Percentiles rank a stretch among this genome's conserved stretches.
Evolutionary conservation across 2,329 filamentous ascomycete species (phyloP).

Genomic region (Arthroderma sp.): DNA sequence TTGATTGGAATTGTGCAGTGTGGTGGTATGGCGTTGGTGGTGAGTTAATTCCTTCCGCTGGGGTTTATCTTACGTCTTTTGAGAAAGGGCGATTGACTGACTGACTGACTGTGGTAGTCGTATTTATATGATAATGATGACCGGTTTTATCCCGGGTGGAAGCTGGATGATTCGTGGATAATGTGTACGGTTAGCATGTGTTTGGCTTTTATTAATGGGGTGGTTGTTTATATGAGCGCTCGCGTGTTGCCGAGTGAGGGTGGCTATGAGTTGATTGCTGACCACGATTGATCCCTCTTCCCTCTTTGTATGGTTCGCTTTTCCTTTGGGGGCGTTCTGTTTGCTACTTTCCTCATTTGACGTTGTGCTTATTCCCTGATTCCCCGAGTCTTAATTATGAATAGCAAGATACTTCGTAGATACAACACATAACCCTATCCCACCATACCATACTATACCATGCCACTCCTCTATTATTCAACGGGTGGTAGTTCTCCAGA

Average conservation of each 20-base stretch:
- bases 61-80: neutral
- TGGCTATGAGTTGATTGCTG: constrained; percentile 67
- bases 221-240: constrained; percentile 52
- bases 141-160: constrained; percentile 72
- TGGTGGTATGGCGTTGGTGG: constrained; percentile 68
- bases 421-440: too few species aligned
- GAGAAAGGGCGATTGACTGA: neutral
- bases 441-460: too few species aligned
- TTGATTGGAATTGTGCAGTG: constrained; percentile 58
- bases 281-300: constrained; percentile 14
- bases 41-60: constrained; percentile 36
- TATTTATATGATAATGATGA: constrained; percentile 74
- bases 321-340: too few species aligned
- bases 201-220: constrained; percentile 39
- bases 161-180: constrained; percentile 65
- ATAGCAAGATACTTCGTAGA: too few species aligned
- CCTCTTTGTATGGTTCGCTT: too few species aligned
- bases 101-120: constrained; percentile 40
- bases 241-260: constrained; percentile 64
- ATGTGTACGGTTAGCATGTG: constrained; percentile 53
- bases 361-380: too few species aligned
- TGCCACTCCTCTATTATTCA: too few species aligned
- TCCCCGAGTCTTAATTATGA: too few species aligned
- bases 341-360: too few species aligned
- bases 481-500: too few species aligned